Base-by-base conservation (phyloP, 1,284 basidiomycete genomes). In the Irpex rosettiformis region DNA sequence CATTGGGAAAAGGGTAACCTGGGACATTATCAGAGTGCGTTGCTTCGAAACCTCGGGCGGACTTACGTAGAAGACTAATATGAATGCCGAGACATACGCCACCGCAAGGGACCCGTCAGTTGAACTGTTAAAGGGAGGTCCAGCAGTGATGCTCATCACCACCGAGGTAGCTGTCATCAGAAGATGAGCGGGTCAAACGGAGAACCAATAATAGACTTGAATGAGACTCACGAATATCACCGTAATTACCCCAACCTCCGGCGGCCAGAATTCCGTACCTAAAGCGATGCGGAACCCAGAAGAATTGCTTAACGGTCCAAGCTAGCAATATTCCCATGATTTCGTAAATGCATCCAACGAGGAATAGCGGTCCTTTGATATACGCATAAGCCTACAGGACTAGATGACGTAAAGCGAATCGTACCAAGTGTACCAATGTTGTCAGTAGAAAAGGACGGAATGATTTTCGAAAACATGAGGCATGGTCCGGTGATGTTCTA, bases 271-370 rank as follows among this genome's bases (percentile, higher is more conserved):
- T 82, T 0, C 84, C 86, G 61, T 81, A 80, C 51, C 87, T 77
- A 66, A 93, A 93, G 37, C 89, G 81, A 62, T 85, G 81, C 0
- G 91, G 91, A 1, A 93, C 88, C 83, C 87, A 92, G 66, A 89
- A 91, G 48, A 91, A 66, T 65, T 85, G 82, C 53, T 81, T 79
- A 45, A 86, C 75, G 10, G 84, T 58, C 75, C 79, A 85, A 0
- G 85, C 84, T 8, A 88, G 72, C 0, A 74, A 13, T 2, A 83
- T 69, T 0, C 88, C 87, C 4, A 86, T 70, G 0, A 67, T 65
- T 61, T 83, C 77, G 58, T 87, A 88, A 3, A 82, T 58, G 2
- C 82, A 29, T 1, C 80, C 83, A 16, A 86, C 75, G 11, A 84
- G 71, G 37, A 83, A 67, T 18, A 87, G 74, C 2, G 84, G 85